Percentiles rank a stretch among this genome's conserved stretches.
Evolutionary conservation across 805 yeast genomes (phyloP).

Genomic region (Yarrowia deformans): DNA sequence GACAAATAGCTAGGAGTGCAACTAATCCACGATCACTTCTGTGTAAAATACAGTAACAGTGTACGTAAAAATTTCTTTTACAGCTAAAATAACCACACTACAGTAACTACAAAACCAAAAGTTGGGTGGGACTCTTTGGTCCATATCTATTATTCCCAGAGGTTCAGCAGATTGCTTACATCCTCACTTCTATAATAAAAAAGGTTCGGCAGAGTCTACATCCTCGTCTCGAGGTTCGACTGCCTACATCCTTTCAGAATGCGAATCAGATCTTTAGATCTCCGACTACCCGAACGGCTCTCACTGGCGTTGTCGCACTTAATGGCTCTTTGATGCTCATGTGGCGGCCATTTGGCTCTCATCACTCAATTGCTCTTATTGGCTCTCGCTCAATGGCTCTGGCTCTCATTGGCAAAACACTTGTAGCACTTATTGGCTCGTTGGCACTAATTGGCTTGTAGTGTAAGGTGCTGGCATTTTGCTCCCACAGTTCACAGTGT

Average conservation of each 20-base stretch:
- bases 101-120: background rate
- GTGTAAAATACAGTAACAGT: no score
- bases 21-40: no score
- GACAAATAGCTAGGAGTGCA: no score
- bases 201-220: background rate
- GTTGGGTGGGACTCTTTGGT: background rate
- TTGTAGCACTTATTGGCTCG: background rate
- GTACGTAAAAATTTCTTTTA: no score
- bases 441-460: background rate
- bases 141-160: background rate
- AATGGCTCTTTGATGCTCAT: background rate
- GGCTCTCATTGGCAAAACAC: no score
- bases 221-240: no score
- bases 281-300: background rate
- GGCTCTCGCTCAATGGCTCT: no score
- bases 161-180: background rate
- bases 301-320: background rate
- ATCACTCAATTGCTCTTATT: no score
- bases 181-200: background rate
- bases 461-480: background rate
- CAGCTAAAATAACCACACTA: background rate
- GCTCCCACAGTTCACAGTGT: conserved; percentile 3
- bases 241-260: background rate
- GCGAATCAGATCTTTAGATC: background rate
- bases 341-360: background rate